Conservation (phyloP, 257 asterid genomes). For the Lycium barbarum region DNA sequence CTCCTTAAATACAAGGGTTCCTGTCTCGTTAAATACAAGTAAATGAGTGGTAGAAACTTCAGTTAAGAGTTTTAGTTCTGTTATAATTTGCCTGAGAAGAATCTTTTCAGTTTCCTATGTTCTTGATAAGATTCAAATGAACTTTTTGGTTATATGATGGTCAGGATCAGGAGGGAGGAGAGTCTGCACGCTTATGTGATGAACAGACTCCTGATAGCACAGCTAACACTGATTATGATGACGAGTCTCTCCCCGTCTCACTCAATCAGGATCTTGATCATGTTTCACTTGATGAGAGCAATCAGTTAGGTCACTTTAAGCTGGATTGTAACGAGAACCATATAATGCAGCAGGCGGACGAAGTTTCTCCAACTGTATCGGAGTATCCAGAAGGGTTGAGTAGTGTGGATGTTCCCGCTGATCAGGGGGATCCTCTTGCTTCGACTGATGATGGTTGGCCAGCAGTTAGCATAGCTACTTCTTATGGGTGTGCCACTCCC, state of each 20-base stretch:
- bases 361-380: conserved; percentile 50
- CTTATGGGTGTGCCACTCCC: conserved; percentile 56
- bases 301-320: conserved; percentile 51
- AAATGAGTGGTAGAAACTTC: conserved; percentile 18
- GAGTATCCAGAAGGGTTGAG: conserved; percentile 52
- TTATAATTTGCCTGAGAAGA: conserved; percentile 16
- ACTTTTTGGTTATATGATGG: conserved; percentile 31
- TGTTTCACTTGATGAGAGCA: conserved; percentile 44
- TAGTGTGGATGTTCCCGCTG: conserved; percentile 50
- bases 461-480: conserved; percentile 57
- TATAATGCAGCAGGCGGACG: conserved; percentile 46
- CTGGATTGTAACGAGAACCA: conserved; percentile 48
- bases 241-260: conserved; percentile 45
- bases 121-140: conserved; percentile 24
- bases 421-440: conserved; percentile 46
- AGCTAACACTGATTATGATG: conserved; percentile 46
- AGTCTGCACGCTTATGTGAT: conserved; percentile 41
- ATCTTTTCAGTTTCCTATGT: neutral
- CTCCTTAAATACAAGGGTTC: neutral
- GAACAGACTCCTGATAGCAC: conserved; percentile 35
- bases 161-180: conserved; percentile 49
- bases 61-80: neutral
- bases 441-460: conserved; percentile 70
- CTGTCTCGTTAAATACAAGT: neutral
- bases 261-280: conserved; percentile 51